Conservation (phyloP, 2,329 filamentous ascomycete genomes). For the Ceratocystis cacaofunesta region DNA sequence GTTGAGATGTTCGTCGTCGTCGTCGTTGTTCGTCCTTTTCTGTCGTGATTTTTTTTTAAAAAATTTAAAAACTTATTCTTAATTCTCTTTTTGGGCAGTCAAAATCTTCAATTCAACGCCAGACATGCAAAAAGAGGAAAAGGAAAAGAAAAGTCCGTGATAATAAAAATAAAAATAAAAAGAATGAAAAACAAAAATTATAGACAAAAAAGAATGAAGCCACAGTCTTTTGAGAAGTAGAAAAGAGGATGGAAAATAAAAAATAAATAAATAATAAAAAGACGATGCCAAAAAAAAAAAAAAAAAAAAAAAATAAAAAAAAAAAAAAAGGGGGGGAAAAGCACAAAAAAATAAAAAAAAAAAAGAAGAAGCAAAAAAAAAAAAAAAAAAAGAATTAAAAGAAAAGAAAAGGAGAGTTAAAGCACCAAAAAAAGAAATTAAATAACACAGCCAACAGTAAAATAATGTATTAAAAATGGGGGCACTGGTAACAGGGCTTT, state of each 20-base stretch:
- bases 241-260: neutral
- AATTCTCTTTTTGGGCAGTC: neutral
- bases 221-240: neutral
- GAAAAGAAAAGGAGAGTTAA: neutral
- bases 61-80: neutral
- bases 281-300: neutral
- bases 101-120: neutral
- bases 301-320: neutral
- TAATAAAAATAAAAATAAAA: too few species aligned
- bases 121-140: neutral
- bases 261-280: too few species aligned
- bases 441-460: too few species aligned
- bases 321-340: neutral
- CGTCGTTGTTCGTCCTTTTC: neutral
- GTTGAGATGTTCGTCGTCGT: too few species aligned
- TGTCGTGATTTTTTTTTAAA: neutral
- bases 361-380: slow-evolving; percentile 5
- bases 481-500: too few species aligned
- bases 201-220: neutral
- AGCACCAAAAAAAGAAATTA: neutral
- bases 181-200: too few species aligned
- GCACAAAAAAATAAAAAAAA: too few species aligned
- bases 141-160: neutral
- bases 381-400: neutral
- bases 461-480: too few species aligned